Evolutionary conservation across 192 early-diverging fungal genomes (phyloP).

Genomic region (Coemansia sp.): DNA sequence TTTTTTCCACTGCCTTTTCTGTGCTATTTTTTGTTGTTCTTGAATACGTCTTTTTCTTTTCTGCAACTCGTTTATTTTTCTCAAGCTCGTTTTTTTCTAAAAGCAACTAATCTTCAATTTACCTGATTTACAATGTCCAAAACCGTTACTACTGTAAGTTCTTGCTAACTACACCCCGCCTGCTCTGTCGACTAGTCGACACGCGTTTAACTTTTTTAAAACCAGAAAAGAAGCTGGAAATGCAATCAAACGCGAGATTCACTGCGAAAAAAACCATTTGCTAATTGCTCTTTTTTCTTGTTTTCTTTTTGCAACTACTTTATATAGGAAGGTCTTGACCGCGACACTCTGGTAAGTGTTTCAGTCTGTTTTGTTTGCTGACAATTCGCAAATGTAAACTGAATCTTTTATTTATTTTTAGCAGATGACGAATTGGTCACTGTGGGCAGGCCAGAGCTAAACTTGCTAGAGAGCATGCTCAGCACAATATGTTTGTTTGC

Average conservation of each 20-base stretch:
- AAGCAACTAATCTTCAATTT: not conserved
- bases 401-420: slow-evolving; percentile 2
- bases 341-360: slow-evolving; percentile 49
- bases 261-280: not conserved
- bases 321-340: slow-evolving; percentile 45
- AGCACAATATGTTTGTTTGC: not conserved
- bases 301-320: not conserved
- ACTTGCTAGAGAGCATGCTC: not conserved
- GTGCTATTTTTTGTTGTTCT: slow-evolving; percentile 3
- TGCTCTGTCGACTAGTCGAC: not conserved
- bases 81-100: not conserved
- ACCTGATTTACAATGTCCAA: slow-evolving; percentile 27
- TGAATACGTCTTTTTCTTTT: slow-evolving; percentile 4
- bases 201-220: not conserved
- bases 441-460: not conserved
- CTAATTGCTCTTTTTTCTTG: not conserved
- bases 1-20: not conserved
- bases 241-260: not conserved
- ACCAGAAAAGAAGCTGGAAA: too few species aligned
- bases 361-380: not conserved
- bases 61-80: not conserved
- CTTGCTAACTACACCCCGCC: not conserved
- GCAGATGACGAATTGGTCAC: not conserved
- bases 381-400: not conserved
- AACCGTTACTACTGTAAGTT: slow-evolving; percentile 49